Percentiles rank a stretch among this genome's conserved stretches.
These are phyloP conservation scores for Gryganskiella cystojenkinii DNA, from an alignment of 192 early-diverging fungal species.

Conservation along the genomic window DNA sequence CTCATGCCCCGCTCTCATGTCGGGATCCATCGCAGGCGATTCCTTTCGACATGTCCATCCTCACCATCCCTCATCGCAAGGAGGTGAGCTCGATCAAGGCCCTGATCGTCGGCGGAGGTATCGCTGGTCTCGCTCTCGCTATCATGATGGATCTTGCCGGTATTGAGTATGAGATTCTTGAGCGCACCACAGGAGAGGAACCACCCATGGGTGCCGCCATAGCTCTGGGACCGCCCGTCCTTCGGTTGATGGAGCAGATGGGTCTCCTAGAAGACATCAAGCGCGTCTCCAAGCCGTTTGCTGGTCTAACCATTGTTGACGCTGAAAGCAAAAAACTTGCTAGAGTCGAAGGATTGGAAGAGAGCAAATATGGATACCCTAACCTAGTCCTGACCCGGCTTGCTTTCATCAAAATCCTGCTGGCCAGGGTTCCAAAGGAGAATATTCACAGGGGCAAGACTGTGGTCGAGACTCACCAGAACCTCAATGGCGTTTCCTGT, in stretches of 20 bases:
- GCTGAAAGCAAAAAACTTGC: slow-evolving; percentile 9
- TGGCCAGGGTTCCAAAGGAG: slow-evolving; percentile 5
- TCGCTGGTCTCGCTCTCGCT: slow-evolving; percentile 39
- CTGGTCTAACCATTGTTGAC: slow-evolving; percentile 17
- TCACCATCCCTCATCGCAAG: slow-evolving; percentile 30
- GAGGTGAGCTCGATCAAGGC: slow-evolving; percentile 32
- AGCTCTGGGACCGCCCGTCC: slow-evolving; percentile 24
- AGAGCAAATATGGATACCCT: slow-evolving; percentile 27
- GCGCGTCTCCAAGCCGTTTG: slow-evolving; percentile 4
- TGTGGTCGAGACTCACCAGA: slow-evolving; percentile 29
- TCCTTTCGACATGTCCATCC: slow-evolving; percentile 42
- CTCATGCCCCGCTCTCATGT: slow-evolving; percentile 15
- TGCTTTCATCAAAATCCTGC: slow-evolving; percentile 17
- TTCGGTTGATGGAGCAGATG: slow-evolving; percentile 45
- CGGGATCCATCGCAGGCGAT: slow-evolving; percentile 11
- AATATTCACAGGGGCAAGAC: slow-evolving; percentile 17
- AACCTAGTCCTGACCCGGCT: slow-evolving; percentile 15
- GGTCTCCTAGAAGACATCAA: slow-evolving; percentile 32
- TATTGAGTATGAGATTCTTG: slow-evolving; percentile 48
- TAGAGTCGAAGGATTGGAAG: slow-evolving; percentile 8
- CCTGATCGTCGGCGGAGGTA: slow-evolving; percentile 44
- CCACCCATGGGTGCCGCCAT: slow-evolving; percentile 25
- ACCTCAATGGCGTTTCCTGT: slow-evolving; percentile 28
- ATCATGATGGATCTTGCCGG: slow-evolving; percentile 33
- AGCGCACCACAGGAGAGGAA: slow-evolving; percentile 12